Evolutionary conservation across 441 rosid species (phyloP).

Genomic region (Melastoma candidum): DNA sequence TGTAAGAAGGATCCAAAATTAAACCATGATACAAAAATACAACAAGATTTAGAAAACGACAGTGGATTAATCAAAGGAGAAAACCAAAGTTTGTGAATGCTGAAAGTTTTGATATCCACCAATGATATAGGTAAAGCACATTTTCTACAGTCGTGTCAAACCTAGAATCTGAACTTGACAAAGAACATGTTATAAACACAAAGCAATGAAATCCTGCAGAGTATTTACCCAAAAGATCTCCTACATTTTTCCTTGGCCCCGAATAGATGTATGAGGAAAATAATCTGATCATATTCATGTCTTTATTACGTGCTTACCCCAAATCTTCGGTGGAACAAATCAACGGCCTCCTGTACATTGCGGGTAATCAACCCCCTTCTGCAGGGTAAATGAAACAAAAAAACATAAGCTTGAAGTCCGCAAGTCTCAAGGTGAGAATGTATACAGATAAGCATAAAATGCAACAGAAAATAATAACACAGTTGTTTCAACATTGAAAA

Average conservation of each 20-base stretch:
- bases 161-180: no score
- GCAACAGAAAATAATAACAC: neutral
- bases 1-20: no score
- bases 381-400: constrained; percentile 12
- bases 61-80: no score
- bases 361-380: constrained; percentile 92
- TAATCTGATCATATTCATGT: neutral
- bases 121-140: no score
- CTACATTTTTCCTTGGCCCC: no score
- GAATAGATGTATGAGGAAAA: no score
- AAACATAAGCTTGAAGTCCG: constrained; percentile 1
- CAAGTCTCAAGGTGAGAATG: neutral
- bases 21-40: constrained; percentile 1
- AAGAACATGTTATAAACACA: no score
- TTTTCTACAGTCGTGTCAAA: no score
- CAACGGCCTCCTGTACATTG: constrained; percentile 73
- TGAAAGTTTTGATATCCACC: no score
- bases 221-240: no score
- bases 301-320: constrained; percentile 38
- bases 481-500: neutral
- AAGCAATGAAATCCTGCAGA: no score
- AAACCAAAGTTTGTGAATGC: no score
- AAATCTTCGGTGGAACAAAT: constrained; percentile 61
- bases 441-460: neutral
- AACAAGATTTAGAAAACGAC: neutral